Conservation (phyloP, 441 rosid species). For the Erodium moschatum region DNA sequence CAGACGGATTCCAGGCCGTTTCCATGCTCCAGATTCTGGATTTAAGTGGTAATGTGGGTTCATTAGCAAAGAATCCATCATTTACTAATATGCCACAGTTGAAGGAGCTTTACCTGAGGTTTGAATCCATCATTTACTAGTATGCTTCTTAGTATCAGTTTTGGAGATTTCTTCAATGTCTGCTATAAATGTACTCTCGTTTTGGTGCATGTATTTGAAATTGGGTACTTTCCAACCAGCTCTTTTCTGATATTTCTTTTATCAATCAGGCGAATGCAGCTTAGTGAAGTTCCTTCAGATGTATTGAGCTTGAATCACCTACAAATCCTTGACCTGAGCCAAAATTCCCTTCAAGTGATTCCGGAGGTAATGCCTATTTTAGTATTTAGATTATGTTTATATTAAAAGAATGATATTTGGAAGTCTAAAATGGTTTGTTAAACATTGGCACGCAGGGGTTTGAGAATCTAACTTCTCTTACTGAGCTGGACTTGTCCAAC, state of each 20-base stretch:
- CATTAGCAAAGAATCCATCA: constrained; percentile 44
- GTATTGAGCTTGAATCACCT: constrained; percentile 49
- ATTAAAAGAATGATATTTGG: neutral
- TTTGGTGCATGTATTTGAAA: neutral
- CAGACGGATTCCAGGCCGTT: constrained; percentile 65
- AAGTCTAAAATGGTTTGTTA: constrained; percentile 12
- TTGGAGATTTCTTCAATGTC: neutral
- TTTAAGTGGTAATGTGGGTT: constrained; percentile 60
- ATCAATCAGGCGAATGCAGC: constrained; percentile 47
- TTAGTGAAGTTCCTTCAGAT: constrained; percentile 57
- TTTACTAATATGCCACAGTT: constrained; percentile 59
- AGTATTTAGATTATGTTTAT: neutral
- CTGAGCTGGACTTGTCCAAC: constrained; percentile 76
- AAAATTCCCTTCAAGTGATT: constrained; percentile 58
- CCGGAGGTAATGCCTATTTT: constrained; percentile 42
- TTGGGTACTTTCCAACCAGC: neutral
- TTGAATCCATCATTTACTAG: constrained; percentile 55
- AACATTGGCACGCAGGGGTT: constrained; percentile 43
- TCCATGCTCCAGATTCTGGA: constrained; percentile 66
- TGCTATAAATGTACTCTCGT: neutral
- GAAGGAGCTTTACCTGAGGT: constrained; percentile 87
- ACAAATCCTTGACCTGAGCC: constrained; percentile 65
- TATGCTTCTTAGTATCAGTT: constrained; percentile 24
- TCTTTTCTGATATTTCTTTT: neutral
- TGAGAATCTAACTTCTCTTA: constrained; percentile 53